Evolutionary conservation across 2,329 filamentous ascomycete species (phyloP), one percentile per base, ranked within the genome.

Genomic region (Ophiostoma triangulosporum): DNA sequence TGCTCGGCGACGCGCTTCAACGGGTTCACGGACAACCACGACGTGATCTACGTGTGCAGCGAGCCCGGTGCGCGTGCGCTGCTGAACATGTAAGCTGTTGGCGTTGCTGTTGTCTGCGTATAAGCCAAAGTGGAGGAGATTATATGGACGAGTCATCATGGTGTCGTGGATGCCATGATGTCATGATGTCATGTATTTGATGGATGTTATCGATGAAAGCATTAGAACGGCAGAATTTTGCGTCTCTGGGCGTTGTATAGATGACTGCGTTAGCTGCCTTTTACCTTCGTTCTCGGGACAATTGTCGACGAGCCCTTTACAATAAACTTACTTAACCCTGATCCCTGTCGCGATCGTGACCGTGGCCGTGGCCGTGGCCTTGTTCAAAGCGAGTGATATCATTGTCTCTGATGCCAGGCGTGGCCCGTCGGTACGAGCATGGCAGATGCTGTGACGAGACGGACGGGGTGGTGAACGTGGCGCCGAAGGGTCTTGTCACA

Each of bases 1-100:
- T 97, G 91, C 76, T 96, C 89, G 56, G 91, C 93, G 58, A 98
- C 93, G 54, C 83, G 86, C 65, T 98, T 98, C 83, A 98, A 98
- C 62, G 93, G 93, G 59, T 98, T 97, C 71, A 86, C 83, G 53
- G 88, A 97, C 69, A 77, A 82, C 62, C 93, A 98, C 68, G 86
- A 95, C 63, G 85, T 94, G 58, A 83, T 97, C 60, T 97, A 97
- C 66, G 85, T 97, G 61, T 95, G 85, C 67, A 96, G 89, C 69
- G 93, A 98, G 78, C 78, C 86, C 20, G 91, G 88, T 48, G 93
- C 90, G 27, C 77, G 75, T 60, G 88, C 86, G 15, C 73, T 95
- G 50, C 68, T 95, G 57, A n/a, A 26, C n/a, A 55, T 55, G 48
- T 50, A 36, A 48, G 45, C 48, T 6, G 6, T 36, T n/a, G n/a